These are phyloP conservation scores for Prunus mongolica DNA, from an alignment of 306 rosid genomes.

Conservation along the genomic window DNA sequence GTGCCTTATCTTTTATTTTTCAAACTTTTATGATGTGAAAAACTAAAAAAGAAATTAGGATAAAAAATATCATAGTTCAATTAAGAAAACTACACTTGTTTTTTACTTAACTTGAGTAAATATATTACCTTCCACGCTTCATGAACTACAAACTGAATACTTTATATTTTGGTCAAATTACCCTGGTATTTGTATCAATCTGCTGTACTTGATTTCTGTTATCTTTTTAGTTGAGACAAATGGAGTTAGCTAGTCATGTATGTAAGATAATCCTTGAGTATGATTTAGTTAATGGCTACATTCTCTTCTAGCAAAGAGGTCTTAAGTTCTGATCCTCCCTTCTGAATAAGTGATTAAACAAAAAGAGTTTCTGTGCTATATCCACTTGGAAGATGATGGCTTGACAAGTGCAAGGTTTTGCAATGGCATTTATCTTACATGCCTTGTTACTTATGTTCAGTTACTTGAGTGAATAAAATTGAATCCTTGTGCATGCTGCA, in stretches of 20 bases:
- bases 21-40: neutral
- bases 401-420: neutral
- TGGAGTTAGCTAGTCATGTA: neutral
- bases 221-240: neutral
- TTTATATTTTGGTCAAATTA: neutral
- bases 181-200: neutral
- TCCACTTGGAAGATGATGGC: neutral
- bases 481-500: slow-evolving; percentile 1
- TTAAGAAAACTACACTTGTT: neutral
- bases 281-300: neutral
- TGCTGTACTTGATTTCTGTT: neutral
- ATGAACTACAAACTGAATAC: neutral
- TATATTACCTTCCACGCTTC: neutral
- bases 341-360: neutral
- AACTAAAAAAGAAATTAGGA: neutral
- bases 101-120: neutral
- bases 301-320: too few species aligned
- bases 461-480: neutral
- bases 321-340: too few species aligned
- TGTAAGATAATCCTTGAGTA: neutral
- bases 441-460: neutral
- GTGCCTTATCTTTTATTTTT: slow-evolving; percentile 4
- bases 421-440: neutral
- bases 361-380: neutral
- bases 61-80: neutral